Evolutionary conservation across 1,284 basidiomycete species (phyloP), one percentile per base, ranked within the genome.

Genomic region (Malassezia furfur): DNA sequence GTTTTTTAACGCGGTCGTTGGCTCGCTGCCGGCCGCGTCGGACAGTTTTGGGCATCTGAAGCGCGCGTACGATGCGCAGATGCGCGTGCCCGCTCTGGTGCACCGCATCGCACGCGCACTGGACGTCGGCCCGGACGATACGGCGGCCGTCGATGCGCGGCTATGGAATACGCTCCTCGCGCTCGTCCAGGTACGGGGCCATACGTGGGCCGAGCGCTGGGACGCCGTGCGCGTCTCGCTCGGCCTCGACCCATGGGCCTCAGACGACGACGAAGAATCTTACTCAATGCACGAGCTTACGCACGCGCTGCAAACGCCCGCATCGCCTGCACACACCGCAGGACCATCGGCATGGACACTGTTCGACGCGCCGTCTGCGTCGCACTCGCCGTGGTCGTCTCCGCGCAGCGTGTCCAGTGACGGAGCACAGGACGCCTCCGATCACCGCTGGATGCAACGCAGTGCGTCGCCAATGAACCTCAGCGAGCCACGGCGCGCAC

Each of bases 151-250:
- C 58, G 67, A 69, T 30, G 59, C 64, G 6, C 60, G 63, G 5
- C 57, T 70, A n/a, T 74, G 71, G 71, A 63, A 68, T 39, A 61
- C 62, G 37, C 56, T 71, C 28, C 63, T 74, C 28, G 61, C 65
- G 31, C 56, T 74, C 6, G 64, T 72, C 38, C 69, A 68, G 40
- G 67, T 74, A 1, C 52, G 70, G 5, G 71, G 69, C 5, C 47
- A 44, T 2, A 62, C 57, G 28, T 74, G 71, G 71, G 38, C 52
- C n/a, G 62, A 68, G 41, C 57, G 70, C 8, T 74, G 71, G 71
- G 70, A 72, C 32, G 56, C 62, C 14, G 67, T 74, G 14, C 56
- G 70, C 10, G 47, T 70, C 12, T 60, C 64, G 0, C 50, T 71
- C 15, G 71, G 71, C n/a, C 58, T 69, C 15, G 68, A 70, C 39